Conservation (phyloP, 306 rosid species). For the Cicer chorassanicum region DNA sequence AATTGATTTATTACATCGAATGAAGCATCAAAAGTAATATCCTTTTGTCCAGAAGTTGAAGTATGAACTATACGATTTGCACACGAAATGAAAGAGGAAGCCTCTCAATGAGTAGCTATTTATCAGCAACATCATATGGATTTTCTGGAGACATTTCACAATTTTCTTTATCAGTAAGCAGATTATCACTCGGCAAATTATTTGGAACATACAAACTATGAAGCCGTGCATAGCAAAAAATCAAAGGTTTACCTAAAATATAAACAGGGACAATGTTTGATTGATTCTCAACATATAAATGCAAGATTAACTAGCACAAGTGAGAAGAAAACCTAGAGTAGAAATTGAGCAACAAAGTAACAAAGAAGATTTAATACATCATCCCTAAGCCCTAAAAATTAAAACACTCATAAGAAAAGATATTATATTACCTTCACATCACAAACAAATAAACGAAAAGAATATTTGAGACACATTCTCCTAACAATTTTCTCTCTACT, state of each 20-base stretch:
- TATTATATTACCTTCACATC: slow-evolving; percentile 13
- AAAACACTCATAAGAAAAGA: slow-evolving; percentile 7
- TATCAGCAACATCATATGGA: slow-evolving; percentile 86
- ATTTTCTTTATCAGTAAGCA: slow-evolving; percentile 26
- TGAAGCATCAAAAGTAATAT: slow-evolving; percentile 70
- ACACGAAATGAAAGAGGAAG: slow-evolving; percentile 91
- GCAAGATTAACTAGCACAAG: slow-evolving; percentile 31
- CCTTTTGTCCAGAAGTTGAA: slow-evolving; percentile 87
- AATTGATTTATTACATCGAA: slow-evolving; percentile 36
- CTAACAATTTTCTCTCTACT: slow-evolving; percentile 8
- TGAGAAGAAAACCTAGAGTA: slow-evolving; percentile 10
- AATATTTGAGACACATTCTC: slow-evolving; percentile 13
- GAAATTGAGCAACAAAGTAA: slow-evolving; percentile 28
- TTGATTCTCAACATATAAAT: slow-evolving; percentile 35
- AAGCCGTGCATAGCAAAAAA: slow-evolving; percentile 20
- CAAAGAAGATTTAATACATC: slow-evolving; percentile 18
- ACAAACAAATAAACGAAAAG: slow-evolving; percentile 20
- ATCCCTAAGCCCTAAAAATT: slow-evolving; percentile 29
- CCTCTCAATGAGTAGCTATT: slow-evolving; percentile 89
- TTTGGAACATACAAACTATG: slow-evolving; percentile 1
- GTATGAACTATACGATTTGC: slow-evolving; percentile 89
- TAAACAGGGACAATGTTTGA: not conserved
- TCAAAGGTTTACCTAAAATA: slow-evolving; percentile 11
- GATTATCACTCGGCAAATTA: slow-evolving; percentile 30
- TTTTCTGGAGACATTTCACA: slow-evolving; percentile 62